Base-by-base conservation (phyloP, 2,329 filamentous ascomycete species). In the Grosmannia huntii region DNA sequence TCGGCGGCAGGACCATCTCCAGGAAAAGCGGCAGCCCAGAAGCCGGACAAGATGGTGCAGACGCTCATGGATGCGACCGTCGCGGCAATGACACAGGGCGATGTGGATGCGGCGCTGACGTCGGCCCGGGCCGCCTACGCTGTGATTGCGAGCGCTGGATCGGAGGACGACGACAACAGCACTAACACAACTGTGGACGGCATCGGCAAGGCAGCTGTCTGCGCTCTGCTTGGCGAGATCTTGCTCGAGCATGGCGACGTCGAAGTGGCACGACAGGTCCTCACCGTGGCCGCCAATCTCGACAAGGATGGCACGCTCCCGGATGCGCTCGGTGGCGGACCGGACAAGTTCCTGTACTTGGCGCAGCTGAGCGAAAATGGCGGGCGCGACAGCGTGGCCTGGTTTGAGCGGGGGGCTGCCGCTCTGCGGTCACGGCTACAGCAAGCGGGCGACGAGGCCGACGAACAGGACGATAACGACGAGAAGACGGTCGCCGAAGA, bases 271-370 rank as follows among this genome's bases (percentile, higher is more conserved):
- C 79, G 86, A 60, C 72, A 76, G 53, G 85, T 83, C 66, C 95
- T 96, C 66, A 70, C 84, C 60, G 77, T 81, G 52, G 90, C 94
- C 0, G 86, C 87, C 44, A 75, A 79, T 57, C 79, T 94, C 41
- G 94, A 99, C 68, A 79, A 84, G 27, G 82, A 91, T 59, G 94
- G 92, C 21, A 72, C 75, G 46, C 74, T 84, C 60, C 80, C 86
- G 21, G 86, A 90, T 66, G 80, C 82, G 46, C 70, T 85, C 56
- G 91, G 90, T 54, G 90, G 89, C 31, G 91, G 91, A 0, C 83
- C 90, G 0, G 92, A 97, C 68, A 97, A 96, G 73, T 97, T 96
- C 68, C 74, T 97, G 54, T 95, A 91, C 82, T 77, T 99, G 60
- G 94, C 94, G 62, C 94, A 99, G 73, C 78, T 99, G 66, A 94